Conservation (phyloP, 306 rosid species). For the Citrullus colocynthis region DNA sequence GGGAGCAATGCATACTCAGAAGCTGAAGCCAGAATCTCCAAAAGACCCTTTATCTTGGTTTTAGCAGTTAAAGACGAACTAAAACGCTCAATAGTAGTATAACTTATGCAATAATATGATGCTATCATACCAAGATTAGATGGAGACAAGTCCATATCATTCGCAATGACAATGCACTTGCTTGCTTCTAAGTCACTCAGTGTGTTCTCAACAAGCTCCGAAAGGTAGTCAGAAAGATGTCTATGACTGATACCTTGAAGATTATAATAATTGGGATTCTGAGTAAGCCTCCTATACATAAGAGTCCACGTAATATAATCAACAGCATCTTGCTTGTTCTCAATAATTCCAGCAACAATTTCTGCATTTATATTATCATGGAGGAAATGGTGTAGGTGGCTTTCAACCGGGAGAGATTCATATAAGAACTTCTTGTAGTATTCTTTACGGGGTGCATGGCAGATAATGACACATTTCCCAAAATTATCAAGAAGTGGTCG, state of each 20-base stretch:
- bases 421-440: slow-evolving; percentile 80
- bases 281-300: slow-evolving; percentile 84
- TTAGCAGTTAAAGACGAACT: slow-evolving; percentile 64
- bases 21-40: slow-evolving; percentile 75
- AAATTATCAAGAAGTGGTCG: slow-evolving; percentile 77
- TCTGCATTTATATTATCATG: slow-evolving; percentile 87
- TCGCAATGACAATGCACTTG: slow-evolving; percentile 63
- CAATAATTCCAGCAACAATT: slow-evolving; percentile 65
- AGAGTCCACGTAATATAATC: slow-evolving; percentile 96
- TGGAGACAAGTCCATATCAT: slow-evolving; percentile 73
- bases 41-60: slow-evolving; percentile 86
- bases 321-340: slow-evolving; percentile 88
- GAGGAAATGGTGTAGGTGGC: slow-evolving; percentile 79
- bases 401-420: slow-evolving; percentile 95
- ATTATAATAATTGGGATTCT: slow-evolving; percentile 92
- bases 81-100: slow-evolving; percentile 83
- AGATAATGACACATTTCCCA: slow-evolving; percentile 87
- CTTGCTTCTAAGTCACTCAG: slow-evolving; percentile 76
- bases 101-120: slow-evolving; percentile 74
- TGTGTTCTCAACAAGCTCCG: slow-evolving; percentile 79
- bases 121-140: slow-evolving; percentile 87
- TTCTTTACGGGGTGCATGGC: slow-evolving; percentile 90
- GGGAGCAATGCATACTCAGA: slow-evolving; percentile 83
- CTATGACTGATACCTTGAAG: slow-evolving; percentile 89
- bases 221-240: slow-evolving; percentile 89